Base-by-base conservation (phyloP, 2,329 filamentous ascomycete genomes). In the Stromatinia cepivora region DNA sequence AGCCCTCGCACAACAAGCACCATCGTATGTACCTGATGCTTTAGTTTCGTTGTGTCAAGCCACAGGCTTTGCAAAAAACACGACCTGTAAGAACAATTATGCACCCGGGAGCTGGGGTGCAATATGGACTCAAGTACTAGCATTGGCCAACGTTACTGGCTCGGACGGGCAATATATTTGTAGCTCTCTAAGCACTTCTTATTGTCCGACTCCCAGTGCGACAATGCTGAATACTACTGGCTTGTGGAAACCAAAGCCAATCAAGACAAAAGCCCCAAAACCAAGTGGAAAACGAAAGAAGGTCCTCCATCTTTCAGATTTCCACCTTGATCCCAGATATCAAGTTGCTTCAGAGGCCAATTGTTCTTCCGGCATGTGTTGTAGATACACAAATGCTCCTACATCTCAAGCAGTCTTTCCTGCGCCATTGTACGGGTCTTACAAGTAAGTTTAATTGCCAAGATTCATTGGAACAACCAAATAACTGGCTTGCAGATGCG, bases 121-220 rank as follows among this genome's bases (percentile, higher is more conserved):
- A 1, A 81, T 86, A 67, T 88, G 85, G 85, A 85, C 85, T 6
- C 86, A 88, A 73, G 79, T 88, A 2, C 78, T 88, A 45, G 81
- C 83, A 3, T 79, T 83, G 56, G 85, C 85, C 10, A 81, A 88
- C 74, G 80, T 87, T 11, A 78, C 79, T 28, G 85, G 85, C 11
- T 78, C 83, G 3, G 86, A 88, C 75, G 86, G 86, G 7, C 78
- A 82, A 67, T 87, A 86, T 70, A 87, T 88, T 58, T 88, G 86
- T 79, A 82, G 83, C 71, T 81, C 79, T 22, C 72, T 87, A 7
- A 82, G 80, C 66, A 80, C 75, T 42, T 80, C 72, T 7, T 86
- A 83, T 74, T 88, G 86, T 74, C 76, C 80, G 0, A 74, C 76
- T 17, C 85, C 85, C 8, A 75, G 75, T 0, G 82, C 84, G 3